Evolutionary conservation across 257 asterid species (phyloP), one percentile per base, ranked within the genome.

Genomic region (Primulina tabacum): DNA sequence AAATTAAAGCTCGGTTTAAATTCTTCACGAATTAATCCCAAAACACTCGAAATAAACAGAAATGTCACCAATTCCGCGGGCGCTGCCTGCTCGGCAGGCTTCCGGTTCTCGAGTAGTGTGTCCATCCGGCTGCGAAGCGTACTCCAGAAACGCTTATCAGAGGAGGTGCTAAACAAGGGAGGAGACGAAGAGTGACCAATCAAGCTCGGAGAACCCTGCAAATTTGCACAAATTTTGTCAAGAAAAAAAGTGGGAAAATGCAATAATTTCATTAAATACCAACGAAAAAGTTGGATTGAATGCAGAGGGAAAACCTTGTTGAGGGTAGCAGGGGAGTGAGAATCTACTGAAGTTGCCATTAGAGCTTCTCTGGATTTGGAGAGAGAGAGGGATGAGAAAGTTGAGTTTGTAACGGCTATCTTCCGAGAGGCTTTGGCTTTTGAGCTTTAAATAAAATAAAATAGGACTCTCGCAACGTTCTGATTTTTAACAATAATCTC

Each of bases 91-190:
- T 77, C 87, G 11, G 30, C 17, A 10, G 26, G 26, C 26, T 71
- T 82, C 29, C 80, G 84, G 74, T 82, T 82, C 82, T 90, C 95
- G 4, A 89, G 82, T 9, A 89, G 83, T 12, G 83, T 70, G 56
- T 93, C 96, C 34, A 86, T 78, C 8, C 97, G 85, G 83, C 81
- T 82, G 26, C 82, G 85, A 7, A 93, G 95, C 29, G 82, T 65
- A 84, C 96, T 89, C 99, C 99, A 90, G 71, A 79, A 87, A 35
- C 88, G 89, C 84, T 84, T 80, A 64, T 93, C 97, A 16, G 97
- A 86, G 28, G 91, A 81, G 1, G 97, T 96, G 65, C 95, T 92
- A 77, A 76, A 79, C 68, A 71, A 17, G 1, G 70, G 76, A 47
- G 87, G 75, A 62, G 96, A 76, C 38, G 89, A 83, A 56, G 88